These are phyloP conservation scores for Tolypocladium ophioglossoides DNA, from an alignment of 2,329 filamentous ascomycete genomes.

Conservation along the genomic window DNA sequence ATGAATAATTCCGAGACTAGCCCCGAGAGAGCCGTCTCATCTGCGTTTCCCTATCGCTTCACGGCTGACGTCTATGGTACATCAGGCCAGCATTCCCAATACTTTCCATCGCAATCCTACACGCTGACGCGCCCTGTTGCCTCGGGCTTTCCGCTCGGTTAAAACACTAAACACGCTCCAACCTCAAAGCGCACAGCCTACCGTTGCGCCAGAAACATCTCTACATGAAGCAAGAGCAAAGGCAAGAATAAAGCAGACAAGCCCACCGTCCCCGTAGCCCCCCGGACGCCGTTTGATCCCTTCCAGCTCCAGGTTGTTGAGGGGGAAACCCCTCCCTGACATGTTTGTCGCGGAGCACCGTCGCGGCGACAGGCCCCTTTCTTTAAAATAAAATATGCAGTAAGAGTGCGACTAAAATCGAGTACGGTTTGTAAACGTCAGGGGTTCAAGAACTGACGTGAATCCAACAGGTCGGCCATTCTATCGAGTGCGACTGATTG, in stretches of 20 bases:
- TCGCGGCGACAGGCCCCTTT: background rate
- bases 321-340: background rate
- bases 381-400: conserved; percentile 1
- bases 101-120: background rate
- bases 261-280: background rate
- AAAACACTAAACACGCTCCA: background rate
- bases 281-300: background rate
- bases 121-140: background rate
- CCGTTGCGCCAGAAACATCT: background rate
- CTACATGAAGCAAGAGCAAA: background rate
- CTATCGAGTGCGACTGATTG: conserved; percentile 1
- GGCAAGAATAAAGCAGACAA: background rate
- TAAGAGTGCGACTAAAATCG: conserved; percentile 6
- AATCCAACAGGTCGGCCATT: conserved; percentile 3
- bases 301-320: background rate
- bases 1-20: background rate
- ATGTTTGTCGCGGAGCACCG: background rate
- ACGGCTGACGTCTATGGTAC: background rate
- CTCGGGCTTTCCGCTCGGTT: background rate
- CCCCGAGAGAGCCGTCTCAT: background rate
- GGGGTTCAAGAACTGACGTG: conserved; percentile 1
- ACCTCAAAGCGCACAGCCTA: background rate
- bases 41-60: background rate
- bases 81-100: background rate
- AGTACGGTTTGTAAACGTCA: conserved; percentile 2